Percentiles rank a stretch among this genome's conserved stretches.
phyloP scores from a whole-genome alignment of 129 eudicot species.

The Escallonia herrerae region DNA sequence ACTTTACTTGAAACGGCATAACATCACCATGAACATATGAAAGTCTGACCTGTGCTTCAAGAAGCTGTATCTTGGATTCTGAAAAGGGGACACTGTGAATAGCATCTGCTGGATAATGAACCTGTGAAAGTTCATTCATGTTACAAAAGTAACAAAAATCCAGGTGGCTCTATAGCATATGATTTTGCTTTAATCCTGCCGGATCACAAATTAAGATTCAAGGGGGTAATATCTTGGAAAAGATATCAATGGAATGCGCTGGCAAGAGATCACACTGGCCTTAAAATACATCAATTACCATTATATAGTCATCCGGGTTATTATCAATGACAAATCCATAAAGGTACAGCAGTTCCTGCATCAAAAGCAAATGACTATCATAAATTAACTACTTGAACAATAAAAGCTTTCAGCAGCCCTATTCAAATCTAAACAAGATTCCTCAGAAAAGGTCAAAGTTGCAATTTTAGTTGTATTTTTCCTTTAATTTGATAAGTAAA shows the following conservation, averaged over 20 bases:
- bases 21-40: not conserved
- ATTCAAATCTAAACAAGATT: too few species aligned
- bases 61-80: constrained; percentile 76
- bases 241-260: too few species aligned
- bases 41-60: constrained; percentile 74
- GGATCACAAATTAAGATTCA: too few species aligned
- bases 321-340: constrained; percentile 78
- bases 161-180: too few species aligned
- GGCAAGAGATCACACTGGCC: not conserved
- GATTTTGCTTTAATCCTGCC: too few species aligned
- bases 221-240: too few species aligned
- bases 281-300: constrained; percentile 40
- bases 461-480: too few species aligned
- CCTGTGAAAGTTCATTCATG: constrained; percentile 29
- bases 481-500: too few species aligned
- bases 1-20: not conserved
- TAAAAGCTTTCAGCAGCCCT: too few species aligned
- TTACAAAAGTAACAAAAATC: not conserved
- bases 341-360: constrained; percentile 91
- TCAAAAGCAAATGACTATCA: constrained; percentile 9
- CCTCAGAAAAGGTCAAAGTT: too few species aligned
- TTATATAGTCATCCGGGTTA: constrained; percentile 92
- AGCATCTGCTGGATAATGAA: constrained; percentile 88
- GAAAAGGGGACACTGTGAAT: constrained; percentile 56
- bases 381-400: not conserved